Conservation (phyloP, 1,284 basidiomycete genomes). For the Rhodotorula sp. region DNA sequence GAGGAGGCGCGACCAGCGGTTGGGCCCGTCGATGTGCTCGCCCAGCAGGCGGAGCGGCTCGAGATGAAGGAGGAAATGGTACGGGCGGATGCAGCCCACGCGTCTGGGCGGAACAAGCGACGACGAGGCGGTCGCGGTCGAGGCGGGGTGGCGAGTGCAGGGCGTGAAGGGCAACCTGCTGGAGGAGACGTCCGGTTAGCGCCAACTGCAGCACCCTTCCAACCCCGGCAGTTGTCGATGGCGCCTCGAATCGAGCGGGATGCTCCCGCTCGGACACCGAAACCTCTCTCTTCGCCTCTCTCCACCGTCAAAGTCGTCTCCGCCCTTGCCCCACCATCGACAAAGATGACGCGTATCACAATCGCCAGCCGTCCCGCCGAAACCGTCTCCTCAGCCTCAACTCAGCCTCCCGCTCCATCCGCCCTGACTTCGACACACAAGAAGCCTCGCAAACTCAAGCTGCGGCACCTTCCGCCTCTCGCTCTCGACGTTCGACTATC, state of each 20-base stretch:
- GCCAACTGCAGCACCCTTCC: background rate
- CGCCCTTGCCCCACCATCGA: background rate
- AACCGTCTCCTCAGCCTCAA: background rate
- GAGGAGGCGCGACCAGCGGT: background rate
- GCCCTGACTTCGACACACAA: background rate
- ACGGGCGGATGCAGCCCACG: background rate
- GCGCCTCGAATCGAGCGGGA: background rate
- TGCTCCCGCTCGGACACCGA: background rate
- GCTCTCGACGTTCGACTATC: constrained; percentile 15
- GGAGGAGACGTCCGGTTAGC: background rate
- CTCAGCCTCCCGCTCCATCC: background rate
- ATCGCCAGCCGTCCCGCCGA: background rate
- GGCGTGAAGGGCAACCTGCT: too few species aligned
- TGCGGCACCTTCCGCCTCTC: constrained; percentile 36
- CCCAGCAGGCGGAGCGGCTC: background rate
- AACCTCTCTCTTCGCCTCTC: too few species aligned
- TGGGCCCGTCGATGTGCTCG: background rate
- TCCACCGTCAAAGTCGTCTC: background rate
- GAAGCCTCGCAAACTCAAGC: background rate
- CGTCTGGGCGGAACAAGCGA: background rate
- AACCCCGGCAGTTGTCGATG: background rate
- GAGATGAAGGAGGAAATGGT: background rate
- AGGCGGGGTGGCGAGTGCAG: background rate
- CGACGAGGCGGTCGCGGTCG: background rate
- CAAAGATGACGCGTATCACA: constrained; percentile 7